Evolutionary conservation across 2,329 filamentous ascomycete genomes (phyloP).

Genomic region (Clarireedia paspali): DNA sequence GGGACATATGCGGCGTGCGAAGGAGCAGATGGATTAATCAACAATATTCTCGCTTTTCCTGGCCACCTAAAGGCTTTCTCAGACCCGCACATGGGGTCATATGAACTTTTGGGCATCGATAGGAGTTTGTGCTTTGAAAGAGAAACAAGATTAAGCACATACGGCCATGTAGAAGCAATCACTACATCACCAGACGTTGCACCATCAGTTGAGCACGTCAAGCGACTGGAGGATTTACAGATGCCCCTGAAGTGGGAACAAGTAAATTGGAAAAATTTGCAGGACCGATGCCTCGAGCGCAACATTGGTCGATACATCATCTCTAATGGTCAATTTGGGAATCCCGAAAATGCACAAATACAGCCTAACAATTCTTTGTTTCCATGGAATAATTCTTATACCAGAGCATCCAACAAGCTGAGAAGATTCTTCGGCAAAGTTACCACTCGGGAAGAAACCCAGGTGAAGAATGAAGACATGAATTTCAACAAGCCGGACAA

Average conservation of each 20-base stretch:
- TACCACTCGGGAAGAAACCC: not conserved
- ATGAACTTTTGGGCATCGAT: conserved; percentile 52
- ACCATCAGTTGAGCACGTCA: conserved; percentile 9
- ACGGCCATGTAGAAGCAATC: conserved; percentile 43
- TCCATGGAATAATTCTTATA: not conserved
- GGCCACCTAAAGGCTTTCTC: conserved; percentile 53
- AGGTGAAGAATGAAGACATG: not conserved
- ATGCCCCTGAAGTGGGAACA: conserved; percentile 46
- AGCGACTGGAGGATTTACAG: not conserved
- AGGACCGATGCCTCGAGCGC: conserved; percentile 54
- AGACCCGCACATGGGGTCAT: conserved; percentile 54
- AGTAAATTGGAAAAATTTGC: conserved; percentile 64
- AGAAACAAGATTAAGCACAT: conserved; percentile 60
- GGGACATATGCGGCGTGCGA: conserved; percentile 57
- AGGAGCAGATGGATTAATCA: conserved; percentile 44
- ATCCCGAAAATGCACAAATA: not conserved
- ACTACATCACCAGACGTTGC: no score
- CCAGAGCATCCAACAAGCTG: not conserved
- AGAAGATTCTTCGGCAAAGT: not conserved
- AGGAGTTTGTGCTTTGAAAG: conserved; percentile 59
- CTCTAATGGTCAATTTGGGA: not conserved
- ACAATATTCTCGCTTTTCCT: conserved; percentile 59
- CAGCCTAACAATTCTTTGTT: not conserved
- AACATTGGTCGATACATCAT: conserved; percentile 51
- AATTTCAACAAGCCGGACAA: not conserved